Percentiles rank a stretch among this genome's conserved stretches.
These are phyloP conservation scores for Colletotrichum lupini DNA, from an alignment of 2,329 filamentous ascomycete genomes.

Conservation along the genomic window DNA sequence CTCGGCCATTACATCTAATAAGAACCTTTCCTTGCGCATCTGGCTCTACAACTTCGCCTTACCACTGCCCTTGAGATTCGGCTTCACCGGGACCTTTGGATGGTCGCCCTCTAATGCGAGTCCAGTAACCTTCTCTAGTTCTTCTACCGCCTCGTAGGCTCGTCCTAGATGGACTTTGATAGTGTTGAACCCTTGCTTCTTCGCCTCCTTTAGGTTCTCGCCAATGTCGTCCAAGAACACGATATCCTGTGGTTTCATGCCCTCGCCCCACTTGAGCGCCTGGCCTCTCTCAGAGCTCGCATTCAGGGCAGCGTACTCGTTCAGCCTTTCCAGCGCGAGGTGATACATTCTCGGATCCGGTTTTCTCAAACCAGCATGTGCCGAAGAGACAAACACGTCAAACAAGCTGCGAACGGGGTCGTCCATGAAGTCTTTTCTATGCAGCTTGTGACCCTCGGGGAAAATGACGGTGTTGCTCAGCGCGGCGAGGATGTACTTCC, in stretches of 20 bases:
- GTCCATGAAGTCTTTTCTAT: slow-evolving; percentile 60
- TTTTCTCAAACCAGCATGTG: slow-evolving; percentile 88
- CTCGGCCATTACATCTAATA: neutral
- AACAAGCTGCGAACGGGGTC: slow-evolving; percentile 76
- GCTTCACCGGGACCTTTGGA: slow-evolving; percentile 59
- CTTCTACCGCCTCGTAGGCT: slow-evolving; percentile 82
- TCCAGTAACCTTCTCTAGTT: slow-evolving; percentile 81
- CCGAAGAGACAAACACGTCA: slow-evolving; percentile 88
- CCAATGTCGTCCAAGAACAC: slow-evolving; percentile 96
- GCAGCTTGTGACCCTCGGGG: slow-evolving; percentile 77
- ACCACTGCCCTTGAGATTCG: slow-evolving; percentile 45
- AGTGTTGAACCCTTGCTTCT: slow-evolving; percentile 79
- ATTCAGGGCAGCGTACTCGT: slow-evolving; percentile 69
- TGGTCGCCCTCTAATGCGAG: slow-evolving; percentile 69
- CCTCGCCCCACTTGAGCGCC: slow-evolving; percentile 56
- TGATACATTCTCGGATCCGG: slow-evolving; percentile 86
- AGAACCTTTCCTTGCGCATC: neutral
- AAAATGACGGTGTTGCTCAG: slow-evolving; percentile 93
- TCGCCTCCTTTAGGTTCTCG: slow-evolving; percentile 87
- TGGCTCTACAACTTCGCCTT: slow-evolving; percentile 57
- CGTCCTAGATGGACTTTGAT: slow-evolving; percentile 86
- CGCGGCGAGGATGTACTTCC: slow-evolving; percentile 79
- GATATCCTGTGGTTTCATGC: slow-evolving; percentile 73
- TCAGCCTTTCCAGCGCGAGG: slow-evolving; percentile 74
- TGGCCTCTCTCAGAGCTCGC: slow-evolving; percentile 50